These are phyloP conservation scores for Ophiostoma novo-ulmi DNA, from an alignment of 2,329 filamentous ascomycete species.

Conservation along the genomic window DNA sequence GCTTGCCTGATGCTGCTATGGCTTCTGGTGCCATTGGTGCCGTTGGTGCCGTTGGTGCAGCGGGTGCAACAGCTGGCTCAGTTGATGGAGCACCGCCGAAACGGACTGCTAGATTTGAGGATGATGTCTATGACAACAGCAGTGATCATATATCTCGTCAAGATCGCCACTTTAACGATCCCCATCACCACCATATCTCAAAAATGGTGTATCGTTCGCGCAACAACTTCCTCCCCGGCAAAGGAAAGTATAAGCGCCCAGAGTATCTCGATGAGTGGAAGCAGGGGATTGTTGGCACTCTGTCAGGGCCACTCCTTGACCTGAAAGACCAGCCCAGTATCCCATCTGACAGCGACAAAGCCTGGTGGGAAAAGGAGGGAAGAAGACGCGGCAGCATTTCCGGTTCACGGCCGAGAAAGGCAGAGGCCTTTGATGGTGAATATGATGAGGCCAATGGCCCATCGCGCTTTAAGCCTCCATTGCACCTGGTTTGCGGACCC, in stretches of 20 bases:
- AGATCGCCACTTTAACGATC: constrained; percentile 26
- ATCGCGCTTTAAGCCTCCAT: constrained; percentile 72
- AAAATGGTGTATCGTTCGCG: constrained; percentile 42
- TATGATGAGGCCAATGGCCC: constrained; percentile 59
- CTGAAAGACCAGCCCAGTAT: constrained; percentile 43
- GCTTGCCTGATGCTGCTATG: neutral
- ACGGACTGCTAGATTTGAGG: constrained; percentile 30
- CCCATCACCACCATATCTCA: constrained; percentile 37
- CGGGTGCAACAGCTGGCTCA: constrained; percentile 20
- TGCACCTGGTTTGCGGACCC: constrained; percentile 87
- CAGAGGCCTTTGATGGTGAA: constrained; percentile 61
- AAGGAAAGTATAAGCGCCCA: constrained; percentile 55
- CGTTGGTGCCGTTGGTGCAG: constrained; percentile 10
- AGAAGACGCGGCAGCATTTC: constrained; percentile 45
- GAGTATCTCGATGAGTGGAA: constrained; percentile 68
- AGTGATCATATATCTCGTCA: constrained; percentile 27
- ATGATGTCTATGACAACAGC: constrained; percentile 32
- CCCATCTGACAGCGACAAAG: constrained; percentile 45
- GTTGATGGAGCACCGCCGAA: neutral
- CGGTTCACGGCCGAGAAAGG: constrained; percentile 47
- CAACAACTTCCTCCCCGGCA: constrained; percentile 43
- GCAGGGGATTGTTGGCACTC: constrained; percentile 57
- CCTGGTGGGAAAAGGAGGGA: constrained; percentile 70
- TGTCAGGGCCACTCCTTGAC: constrained; percentile 56
- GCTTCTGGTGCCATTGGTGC: neutral